These are phyloP conservation scores for Casuarina glauca DNA, from an alignment of 306 rosid genomes.

Conservation along the genomic window DNA sequence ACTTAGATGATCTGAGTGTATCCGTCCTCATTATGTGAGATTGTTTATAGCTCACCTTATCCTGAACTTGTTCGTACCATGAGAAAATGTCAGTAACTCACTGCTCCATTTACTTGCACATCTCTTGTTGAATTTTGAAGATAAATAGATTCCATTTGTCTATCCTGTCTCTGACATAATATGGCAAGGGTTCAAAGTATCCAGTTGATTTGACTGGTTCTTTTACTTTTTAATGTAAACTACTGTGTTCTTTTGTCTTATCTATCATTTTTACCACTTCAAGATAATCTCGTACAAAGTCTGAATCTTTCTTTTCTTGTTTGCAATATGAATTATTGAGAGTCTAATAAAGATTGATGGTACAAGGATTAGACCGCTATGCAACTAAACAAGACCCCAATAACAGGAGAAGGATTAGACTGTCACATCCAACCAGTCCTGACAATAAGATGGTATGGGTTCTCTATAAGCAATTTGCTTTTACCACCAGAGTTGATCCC, in stretches of 20 bases:
- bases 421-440: too few relatives aligned
- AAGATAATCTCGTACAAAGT: neutral
- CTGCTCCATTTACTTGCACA: neutral
- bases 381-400: too few relatives aligned
- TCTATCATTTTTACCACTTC: too few relatives aligned
- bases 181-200: neutral
- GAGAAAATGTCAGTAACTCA: constrained; percentile 14
- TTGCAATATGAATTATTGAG: too few relatives aligned
- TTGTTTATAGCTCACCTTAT: neutral
- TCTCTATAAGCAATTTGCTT: too few relatives aligned
- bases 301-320: too few relatives aligned
- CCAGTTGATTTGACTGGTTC: neutral
- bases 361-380: too few relatives aligned
- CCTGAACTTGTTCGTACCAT: neutral
- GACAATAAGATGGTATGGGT: too few relatives aligned
- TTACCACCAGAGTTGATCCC: too few relatives aligned
- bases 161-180: neutral
- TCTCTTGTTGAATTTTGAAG: neutral
- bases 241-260: too few relatives aligned
- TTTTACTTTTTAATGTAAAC: neutral
- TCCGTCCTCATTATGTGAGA: neutral
- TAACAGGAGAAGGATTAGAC: too few relatives aligned
- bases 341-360: too few relatives aligned
- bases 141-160: constrained; percentile 8
- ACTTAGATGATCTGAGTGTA: neutral